Evolutionary conservation across 2,329 filamentous ascomycete genomes (phyloP).

Genomic region (Spiromastix sp.): DNA sequence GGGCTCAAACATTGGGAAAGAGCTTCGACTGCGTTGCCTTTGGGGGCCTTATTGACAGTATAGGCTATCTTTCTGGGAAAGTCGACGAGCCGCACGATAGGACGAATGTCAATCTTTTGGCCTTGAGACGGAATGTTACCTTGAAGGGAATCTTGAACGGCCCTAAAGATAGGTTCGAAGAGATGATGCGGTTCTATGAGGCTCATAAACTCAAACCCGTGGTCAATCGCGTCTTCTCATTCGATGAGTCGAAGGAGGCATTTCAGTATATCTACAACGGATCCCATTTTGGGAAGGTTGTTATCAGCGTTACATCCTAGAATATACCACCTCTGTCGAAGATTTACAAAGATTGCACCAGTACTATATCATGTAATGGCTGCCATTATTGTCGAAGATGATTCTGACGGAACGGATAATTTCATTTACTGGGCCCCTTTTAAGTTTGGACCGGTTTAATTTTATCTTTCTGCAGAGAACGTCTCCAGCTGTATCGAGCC

Average conservation of each 20-base stretch:
- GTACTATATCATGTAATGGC: too few relatives aligned
- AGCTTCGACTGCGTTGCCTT: constrained; percentile 35
- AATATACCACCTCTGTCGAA: too few relatives aligned
- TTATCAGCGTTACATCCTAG: constrained; percentile 40
- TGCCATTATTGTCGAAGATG: too few relatives aligned
- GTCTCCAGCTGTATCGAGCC: too few relatives aligned
- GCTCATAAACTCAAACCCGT: constrained; percentile 28
- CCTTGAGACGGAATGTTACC: constrained; percentile 41
- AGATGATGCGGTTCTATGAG: constrained; percentile 27
- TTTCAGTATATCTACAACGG: constrained; percentile 43
- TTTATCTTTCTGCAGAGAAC: too few relatives aligned
- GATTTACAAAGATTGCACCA: too few relatives aligned
- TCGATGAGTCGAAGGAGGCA: constrained; percentile 42
- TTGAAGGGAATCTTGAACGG: constrained; percentile 54
- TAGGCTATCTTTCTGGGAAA: constrained; percentile 43
- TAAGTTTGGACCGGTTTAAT: too few relatives aligned
- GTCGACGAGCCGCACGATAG: constrained; percentile 45
- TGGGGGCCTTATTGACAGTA: constrained; percentile 37
- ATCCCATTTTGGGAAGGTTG: constrained; percentile 47
- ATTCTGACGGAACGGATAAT: too few relatives aligned
- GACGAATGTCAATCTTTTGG: constrained; percentile 50
- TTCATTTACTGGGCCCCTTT: too few relatives aligned
- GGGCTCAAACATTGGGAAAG: constrained; percentile 40
- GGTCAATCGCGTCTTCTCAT: constrained; percentile 45
- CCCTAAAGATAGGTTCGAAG: constrained; percentile 42